Percentiles rank a stretch among this genome's conserved stretches.
Conservation (phyloP, 192 early-diverging fungal genomes). For the Coemansia asiatica region DNA sequence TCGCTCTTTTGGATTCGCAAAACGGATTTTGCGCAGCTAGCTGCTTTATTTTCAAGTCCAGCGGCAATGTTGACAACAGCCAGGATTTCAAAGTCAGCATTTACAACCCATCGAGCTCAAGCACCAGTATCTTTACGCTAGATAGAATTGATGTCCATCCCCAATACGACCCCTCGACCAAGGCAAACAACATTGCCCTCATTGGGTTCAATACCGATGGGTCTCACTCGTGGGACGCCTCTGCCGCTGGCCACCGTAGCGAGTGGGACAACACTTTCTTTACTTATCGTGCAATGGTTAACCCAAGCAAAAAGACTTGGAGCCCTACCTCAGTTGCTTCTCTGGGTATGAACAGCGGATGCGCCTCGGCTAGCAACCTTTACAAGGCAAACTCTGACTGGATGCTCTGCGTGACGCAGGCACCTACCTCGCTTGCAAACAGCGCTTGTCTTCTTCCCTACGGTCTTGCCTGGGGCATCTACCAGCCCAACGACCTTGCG, state of each 20-base stretch:
- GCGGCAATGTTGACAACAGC: constrained; percentile 21
- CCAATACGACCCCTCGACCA: constrained; percentile 30
- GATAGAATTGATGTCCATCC: constrained; percentile 36
- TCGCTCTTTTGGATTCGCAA: constrained; percentile 36
- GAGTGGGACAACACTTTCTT: constrained; percentile 6
- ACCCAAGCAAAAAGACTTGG: constrained; percentile 5
- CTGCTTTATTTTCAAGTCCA: constrained; percentile 30
- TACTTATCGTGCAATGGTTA: constrained; percentile 4
- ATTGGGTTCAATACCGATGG: constrained; percentile 20
- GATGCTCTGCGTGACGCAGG: constrained; percentile 29
- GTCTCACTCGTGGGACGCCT: constrained; percentile 5
- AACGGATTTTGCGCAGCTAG: constrained; percentile 36
- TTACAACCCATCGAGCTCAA: background rate
- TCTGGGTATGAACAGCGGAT: constrained; percentile 12
- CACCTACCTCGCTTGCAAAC: constrained; percentile 31
- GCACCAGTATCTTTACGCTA: constrained; percentile 14
- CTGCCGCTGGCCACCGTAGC: background rate
- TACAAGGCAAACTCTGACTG: constrained; percentile 35
- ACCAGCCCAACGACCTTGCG: constrained; percentile 38
- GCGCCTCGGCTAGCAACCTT: constrained; percentile 31
- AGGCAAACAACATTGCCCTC: constrained; percentile 49
- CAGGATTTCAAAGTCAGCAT: constrained; percentile 1
- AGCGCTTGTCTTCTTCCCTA: constrained; percentile 38
- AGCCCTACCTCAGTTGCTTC: background rate
- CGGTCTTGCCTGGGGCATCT: constrained; percentile 35